Conservation (phyloP, 2,329 filamentous ascomycete species). For the Cladosporium halotolerans region DNA sequence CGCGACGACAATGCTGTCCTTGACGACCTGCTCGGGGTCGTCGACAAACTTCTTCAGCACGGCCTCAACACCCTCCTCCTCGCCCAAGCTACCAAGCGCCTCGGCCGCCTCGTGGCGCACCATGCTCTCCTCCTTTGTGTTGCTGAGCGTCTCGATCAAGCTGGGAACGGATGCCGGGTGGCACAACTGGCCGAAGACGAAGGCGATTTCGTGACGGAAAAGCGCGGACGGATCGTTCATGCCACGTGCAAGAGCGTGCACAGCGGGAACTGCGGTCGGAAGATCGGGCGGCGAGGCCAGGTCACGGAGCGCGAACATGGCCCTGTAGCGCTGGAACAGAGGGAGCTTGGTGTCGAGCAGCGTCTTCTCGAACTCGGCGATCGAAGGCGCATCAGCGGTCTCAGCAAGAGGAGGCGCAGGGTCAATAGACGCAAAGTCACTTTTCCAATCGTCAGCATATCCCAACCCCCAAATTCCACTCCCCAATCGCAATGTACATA, state of each 20-base stretch:
- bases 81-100: conserved; percentile 86
- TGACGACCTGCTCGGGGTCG: conserved; percentile 86
- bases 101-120: conserved; percentile 96
- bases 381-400: conserved; percentile 53
- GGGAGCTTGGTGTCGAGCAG: conserved; percentile 73
- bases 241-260: conserved; percentile 78
- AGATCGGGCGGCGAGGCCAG: conserved; percentile 88
- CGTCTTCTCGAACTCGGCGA: conserved; percentile 66
- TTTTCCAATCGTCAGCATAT: conserved; percentile 34
- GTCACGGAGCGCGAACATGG: conserved; percentile 96
- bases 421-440: conserved; percentile 92
- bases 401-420: conserved; percentile 83
- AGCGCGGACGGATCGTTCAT: conserved; percentile 81
- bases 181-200: conserved; percentile 93
- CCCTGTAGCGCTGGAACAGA: conserved; percentile 88
- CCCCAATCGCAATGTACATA: conserved; percentile 35
- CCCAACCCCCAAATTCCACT: background rate
- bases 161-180: conserved; percentile 96
- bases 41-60: conserved; percentile 75
- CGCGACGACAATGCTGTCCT: conserved; percentile 90
- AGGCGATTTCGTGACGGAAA: conserved; percentile 96
- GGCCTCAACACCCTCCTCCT: conserved; percentile 88
- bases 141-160: conserved; percentile 68
- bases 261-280: conserved; percentile 79
- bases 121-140: conserved; percentile 84